These are phyloP conservation scores for Hypomyces perniciosus DNA, from an alignment of 2,329 filamentous ascomycete genomes.

Conservation along the genomic window DNA sequence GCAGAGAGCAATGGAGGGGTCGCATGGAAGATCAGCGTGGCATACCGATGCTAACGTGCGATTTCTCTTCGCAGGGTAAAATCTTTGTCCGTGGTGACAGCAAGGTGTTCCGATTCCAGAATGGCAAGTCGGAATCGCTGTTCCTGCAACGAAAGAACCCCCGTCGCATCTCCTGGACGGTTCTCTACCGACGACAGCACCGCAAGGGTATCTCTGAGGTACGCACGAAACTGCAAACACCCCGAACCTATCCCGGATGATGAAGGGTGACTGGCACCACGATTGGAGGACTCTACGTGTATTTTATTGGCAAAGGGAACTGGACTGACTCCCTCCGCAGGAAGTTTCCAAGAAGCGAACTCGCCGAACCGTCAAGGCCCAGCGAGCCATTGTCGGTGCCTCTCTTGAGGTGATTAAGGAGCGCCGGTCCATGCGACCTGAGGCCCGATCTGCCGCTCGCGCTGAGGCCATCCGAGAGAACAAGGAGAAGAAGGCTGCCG, in stretches of 20 bases:
- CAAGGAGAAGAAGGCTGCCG: conserved; percentile 96
- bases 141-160: conserved; percentile 99
- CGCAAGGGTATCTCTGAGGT: conserved; percentile 99
- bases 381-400: conserved; percentile 98
- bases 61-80: conserved; percentile 69
- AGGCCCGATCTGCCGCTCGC: conserved; percentile 90
- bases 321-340: conserved; percentile 52
- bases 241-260: background rate
- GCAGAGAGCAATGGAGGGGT: background rate
- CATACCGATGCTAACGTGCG: conserved; percentile 1
- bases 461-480: conserved; percentile 87
- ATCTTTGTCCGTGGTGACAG: conserved; percentile 99
- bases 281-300: background rate
- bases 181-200: conserved; percentile 97
- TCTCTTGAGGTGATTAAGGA: conserved; percentile 99
- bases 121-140: conserved; percentile 98
- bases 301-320: background rate
- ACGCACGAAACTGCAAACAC: conserved; percentile 36
- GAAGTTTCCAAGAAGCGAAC: conserved; percentile 99
- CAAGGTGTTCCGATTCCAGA: conserved; percentile 99
- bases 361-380: conserved; percentile 94
- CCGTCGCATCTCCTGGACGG: conserved; percentile 97
- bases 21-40: background rate
- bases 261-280: background rate
- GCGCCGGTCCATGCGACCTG: conserved; percentile 88